Evolutionary conservation across 2,329 filamentous ascomycete genomes (phyloP).

Genomic region (Cylindrodendrum hubeiense): DNA sequence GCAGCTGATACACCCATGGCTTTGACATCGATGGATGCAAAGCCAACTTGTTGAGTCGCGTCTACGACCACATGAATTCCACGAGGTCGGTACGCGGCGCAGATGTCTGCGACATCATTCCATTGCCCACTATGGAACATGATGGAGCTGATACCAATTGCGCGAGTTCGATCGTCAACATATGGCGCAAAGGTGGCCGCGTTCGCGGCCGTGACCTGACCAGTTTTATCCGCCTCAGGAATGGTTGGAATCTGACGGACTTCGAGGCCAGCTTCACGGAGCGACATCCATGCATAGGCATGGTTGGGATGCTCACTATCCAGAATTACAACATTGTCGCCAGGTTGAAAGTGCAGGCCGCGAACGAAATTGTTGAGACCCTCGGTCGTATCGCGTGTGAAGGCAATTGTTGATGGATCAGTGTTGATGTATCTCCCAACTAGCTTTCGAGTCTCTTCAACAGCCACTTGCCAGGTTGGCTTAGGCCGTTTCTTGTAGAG

Average conservation of each 20-base stretch:
- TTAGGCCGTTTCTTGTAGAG: slow-evolving; percentile 42
- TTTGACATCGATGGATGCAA: slow-evolving; percentile 44
- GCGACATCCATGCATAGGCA: slow-evolving; percentile 46
- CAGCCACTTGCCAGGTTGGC: slow-evolving; percentile 33
- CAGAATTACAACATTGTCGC: slow-evolving; percentile 49
- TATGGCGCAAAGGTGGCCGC: slow-evolving; percentile 40
- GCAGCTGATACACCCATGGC: slow-evolving; percentile 44
- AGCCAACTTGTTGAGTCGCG: slow-evolving; percentile 49
- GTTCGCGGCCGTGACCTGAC: slow-evolving; percentile 12
- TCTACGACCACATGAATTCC: slow-evolving; percentile 50
- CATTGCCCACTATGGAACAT: slow-evolving; percentile 50
- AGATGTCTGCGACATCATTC: slow-evolving; percentile 47
- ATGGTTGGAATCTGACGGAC: slow-evolving; percentile 36
- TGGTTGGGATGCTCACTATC: slow-evolving; percentile 50
- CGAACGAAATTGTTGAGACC: slow-evolving; percentile 45
- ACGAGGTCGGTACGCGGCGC: slow-evolving; percentile 36
- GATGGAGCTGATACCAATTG: slow-evolving; percentile 48
- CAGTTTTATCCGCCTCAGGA: neutral
- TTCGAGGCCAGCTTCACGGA: slow-evolving; percentile 43
- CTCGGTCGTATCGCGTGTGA: slow-evolving; percentile 51
- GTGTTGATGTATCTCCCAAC: slow-evolving; percentile 47
- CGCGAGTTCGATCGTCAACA: slow-evolving; percentile 46
- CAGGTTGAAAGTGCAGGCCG: slow-evolving; percentile 36
- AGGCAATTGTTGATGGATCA: slow-evolving; percentile 39
- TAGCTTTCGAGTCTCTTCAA: slow-evolving; percentile 36